Conservation (phyloP, 805 yeast genomes). For the Ogataea nonfermentans region DNA sequence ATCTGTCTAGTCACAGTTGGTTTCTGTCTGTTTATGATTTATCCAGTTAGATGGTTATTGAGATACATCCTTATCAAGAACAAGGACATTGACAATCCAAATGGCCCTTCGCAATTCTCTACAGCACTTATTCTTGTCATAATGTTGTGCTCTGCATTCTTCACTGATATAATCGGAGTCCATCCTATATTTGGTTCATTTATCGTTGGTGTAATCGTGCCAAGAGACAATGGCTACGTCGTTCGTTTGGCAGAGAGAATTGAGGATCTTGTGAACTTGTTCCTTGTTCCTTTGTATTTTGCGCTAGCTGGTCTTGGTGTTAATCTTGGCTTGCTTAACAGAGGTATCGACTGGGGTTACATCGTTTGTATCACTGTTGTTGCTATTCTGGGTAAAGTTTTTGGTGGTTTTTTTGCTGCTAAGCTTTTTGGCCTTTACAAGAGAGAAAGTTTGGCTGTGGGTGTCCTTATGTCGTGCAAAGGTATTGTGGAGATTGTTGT, state of each 20-base stretch:
- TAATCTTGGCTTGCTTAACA: slow-evolving; percentile 59
- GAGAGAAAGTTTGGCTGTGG: slow-evolving; percentile 76
- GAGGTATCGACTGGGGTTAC: slow-evolving; percentile 78
- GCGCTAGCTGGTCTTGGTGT: slow-evolving; percentile 76
- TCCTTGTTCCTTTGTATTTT: slow-evolving; percentile 74
- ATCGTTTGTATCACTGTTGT: slow-evolving; percentile 62
- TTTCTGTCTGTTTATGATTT: slow-evolving; percentile 62
- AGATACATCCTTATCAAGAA: slow-evolving; percentile 42
- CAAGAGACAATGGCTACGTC: slow-evolving; percentile 73
- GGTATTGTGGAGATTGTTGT: slow-evolving; percentile 87
- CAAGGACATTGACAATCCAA: slow-evolving; percentile 45
- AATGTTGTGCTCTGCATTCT: slow-evolving; percentile 68
- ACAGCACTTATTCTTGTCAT: slow-evolving; percentile 53
- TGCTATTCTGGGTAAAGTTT: slow-evolving; percentile 65
- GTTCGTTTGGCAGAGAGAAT: slow-evolving; percentile 67
- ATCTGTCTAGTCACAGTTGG: slow-evolving; percentile 64
- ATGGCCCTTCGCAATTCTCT: slow-evolving; percentile 64
- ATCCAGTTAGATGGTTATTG: slow-evolving; percentile 53
- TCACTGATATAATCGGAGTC: slow-evolving; percentile 80
- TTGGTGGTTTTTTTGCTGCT: slow-evolving; percentile 70
- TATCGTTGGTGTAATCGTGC: slow-evolving; percentile 70
- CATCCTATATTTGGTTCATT: slow-evolving; percentile 88
- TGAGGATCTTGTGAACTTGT: slow-evolving; percentile 72
- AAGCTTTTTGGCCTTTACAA: slow-evolving; percentile 59
- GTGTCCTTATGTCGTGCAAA: slow-evolving; percentile 82